These are phyloP conservation scores for Hymenoscyphus repandus DNA, from an alignment of 2,329 filamentous ascomycete species.

Conservation along the genomic window DNA sequence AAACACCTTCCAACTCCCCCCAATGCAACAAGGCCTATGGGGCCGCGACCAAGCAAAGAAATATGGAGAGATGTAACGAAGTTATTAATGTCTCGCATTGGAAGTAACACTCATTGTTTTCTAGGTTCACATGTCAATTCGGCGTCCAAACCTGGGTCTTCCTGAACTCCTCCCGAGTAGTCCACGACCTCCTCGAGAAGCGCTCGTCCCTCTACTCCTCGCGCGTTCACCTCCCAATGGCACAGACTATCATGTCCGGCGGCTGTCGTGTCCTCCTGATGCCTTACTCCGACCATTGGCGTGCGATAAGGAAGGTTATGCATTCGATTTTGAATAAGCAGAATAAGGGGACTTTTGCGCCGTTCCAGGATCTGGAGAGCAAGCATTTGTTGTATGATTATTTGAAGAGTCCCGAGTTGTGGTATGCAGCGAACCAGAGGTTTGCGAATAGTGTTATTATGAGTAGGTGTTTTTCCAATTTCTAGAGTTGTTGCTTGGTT, in stretches of 20 bases:
- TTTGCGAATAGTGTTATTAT: constrained; percentile 29
- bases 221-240: constrained; percentile 18
- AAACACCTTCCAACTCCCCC: constrained; percentile 22
- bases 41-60: constrained; percentile 14
- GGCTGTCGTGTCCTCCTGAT: constrained; percentile 27
- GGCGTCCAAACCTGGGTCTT: constrained; percentile 38
- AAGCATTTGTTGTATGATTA: constrained; percentile 25
- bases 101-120: background rate
- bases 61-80: constrained; percentile 25
- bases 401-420: constrained; percentile 22
- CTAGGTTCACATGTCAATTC: constrained; percentile 22
- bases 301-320: constrained; percentile 27
- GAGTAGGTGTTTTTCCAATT: constrained; percentile 10
- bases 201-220: constrained; percentile 22
- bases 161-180: constrained; percentile 37
- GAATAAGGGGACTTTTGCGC: constrained; percentile 13
- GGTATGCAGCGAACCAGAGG: constrained; percentile 24
- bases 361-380: constrained; percentile 30
- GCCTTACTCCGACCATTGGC: constrained; percentile 29
- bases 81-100: no score
- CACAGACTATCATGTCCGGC: constrained; percentile 24
- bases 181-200: constrained; percentile 28
- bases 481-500: no score
- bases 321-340: constrained; percentile 25
- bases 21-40: constrained; percentile 17